Percentiles rank a stretch among this genome's conserved stretches.
phyloP scores from a whole-genome alignment of 208 protist species.

The Crithidia thermophila region DNA sequence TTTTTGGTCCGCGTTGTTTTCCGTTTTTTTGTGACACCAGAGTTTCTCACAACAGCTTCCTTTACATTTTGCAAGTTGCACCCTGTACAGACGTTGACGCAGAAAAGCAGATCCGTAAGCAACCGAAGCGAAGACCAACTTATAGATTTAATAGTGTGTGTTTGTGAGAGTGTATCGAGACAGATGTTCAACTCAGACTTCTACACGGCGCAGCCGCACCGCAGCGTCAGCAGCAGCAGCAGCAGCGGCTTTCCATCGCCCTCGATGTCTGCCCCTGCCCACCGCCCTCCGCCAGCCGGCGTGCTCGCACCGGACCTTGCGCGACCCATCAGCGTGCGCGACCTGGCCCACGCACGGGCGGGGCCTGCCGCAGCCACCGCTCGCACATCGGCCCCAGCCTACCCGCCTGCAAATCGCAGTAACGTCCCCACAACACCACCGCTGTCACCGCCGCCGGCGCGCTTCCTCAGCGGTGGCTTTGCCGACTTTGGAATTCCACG shows the following conservation, averaged over 20 bases:
- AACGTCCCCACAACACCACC: background rate
- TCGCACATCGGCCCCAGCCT: background rate
- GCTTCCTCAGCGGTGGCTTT: conserved; percentile 5
- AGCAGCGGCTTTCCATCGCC: background rate
- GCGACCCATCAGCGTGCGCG: conserved; percentile 56
- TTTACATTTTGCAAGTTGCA: too few relatives aligned
- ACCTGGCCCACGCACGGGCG: conserved; percentile 31
- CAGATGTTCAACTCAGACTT: conserved; percentile 20
- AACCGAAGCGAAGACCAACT: too few relatives aligned
- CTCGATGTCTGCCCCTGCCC: background rate
- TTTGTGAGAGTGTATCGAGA: too few relatives aligned
- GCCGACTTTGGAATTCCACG: conserved; percentile 21
- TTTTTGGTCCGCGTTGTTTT: too few relatives aligned
- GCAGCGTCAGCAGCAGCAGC: background rate
- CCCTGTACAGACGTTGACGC: too few relatives aligned
- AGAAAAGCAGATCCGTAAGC: too few relatives aligned
- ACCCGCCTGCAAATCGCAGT: background rate
- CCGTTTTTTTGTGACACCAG: too few relatives aligned
- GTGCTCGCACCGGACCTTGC: conserved; percentile 36
- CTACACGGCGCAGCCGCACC: background rate
- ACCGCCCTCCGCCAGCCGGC: conserved; percentile 4
- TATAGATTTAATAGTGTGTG: too few relatives aligned
- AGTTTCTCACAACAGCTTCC: too few relatives aligned
- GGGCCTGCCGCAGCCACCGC: conserved; percentile 6
- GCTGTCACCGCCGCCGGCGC: background rate